A percentile compares a stretch with the other conserved stretches of the same genome.
Conservation (phyloP, 2,329 filamentous ascomycete species). For the Apiospora phragmitis region DNA sequence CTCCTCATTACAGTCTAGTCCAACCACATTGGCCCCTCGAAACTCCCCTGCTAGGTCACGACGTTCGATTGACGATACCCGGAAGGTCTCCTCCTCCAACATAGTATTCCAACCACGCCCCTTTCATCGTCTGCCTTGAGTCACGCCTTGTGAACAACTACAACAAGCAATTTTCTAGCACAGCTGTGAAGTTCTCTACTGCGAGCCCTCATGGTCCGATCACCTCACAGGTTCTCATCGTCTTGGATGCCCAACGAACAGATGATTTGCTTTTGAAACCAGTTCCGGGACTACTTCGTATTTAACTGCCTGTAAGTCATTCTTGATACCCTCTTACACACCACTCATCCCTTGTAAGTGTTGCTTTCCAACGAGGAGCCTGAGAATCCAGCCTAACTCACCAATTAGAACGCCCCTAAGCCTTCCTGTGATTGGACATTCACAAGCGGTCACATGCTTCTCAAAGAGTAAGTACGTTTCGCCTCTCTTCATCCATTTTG, state of each 20-base stretch:
- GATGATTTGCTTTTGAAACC: background rate
- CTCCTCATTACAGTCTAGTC: background rate
- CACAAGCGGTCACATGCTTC: background rate
- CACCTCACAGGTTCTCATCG: background rate
- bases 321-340: background rate
- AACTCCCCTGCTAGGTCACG: background rate
- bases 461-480: background rate
- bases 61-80: background rate
- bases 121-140: background rate
- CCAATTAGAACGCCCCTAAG: background rate
- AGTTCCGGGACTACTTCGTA: background rate
- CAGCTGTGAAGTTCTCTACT: background rate
- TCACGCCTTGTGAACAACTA: background rate
- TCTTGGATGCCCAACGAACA: background rate
- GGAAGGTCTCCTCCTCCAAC: background rate
- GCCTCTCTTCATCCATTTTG: background rate
- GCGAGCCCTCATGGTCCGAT: too few species aligned
- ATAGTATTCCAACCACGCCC: background rate
- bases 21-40: background rate
- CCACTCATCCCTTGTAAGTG: background rate
- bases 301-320: background rate
- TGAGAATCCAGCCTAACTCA: too few species aligned
- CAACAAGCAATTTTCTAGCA: background rate
- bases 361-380: background rate
- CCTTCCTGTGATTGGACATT: too few species aligned